Percentiles rank a stretch among this genome's conserved stretches.
Conservation (phyloP, 352 stramenopile genomes). For the Phytophthora pluvialis region DNA sequence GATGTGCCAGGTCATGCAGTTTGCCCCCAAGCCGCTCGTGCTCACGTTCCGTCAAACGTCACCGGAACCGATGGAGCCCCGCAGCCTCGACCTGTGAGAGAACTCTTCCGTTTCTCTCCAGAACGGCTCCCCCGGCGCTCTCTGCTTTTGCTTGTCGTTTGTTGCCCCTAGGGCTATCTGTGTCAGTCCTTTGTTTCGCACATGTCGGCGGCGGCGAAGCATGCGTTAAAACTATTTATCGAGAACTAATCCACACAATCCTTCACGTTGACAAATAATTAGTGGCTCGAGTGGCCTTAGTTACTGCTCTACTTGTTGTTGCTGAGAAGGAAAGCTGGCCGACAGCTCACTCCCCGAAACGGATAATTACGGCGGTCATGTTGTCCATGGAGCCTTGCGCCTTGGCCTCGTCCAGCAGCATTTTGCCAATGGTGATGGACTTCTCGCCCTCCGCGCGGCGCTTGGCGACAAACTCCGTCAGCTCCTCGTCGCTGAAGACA, state of each 20-base stretch:
- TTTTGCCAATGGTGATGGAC: constrained; percentile 63
- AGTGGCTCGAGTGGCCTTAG: constrained; percentile 30
- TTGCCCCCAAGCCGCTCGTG: constrained; percentile 69
- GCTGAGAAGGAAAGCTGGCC: neutral
- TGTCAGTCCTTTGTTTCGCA: constrained; percentile 6
- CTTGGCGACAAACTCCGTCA: constrained; percentile 66
- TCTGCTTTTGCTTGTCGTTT: constrained; percentile 2
- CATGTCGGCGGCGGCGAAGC: neutral
- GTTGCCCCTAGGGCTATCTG: constrained; percentile 3
- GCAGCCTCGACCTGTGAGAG: constrained; percentile 59
- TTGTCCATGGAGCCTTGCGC: constrained; percentile 78
- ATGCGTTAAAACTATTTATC: constrained; percentile 25
- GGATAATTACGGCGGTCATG: constrained; percentile 82
- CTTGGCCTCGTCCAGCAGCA: constrained; percentile 75
- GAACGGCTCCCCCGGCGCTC: neutral
- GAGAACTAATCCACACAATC: constrained; percentile 5
- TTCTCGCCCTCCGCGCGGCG: constrained; percentile 54
- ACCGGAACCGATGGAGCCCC: constrained; percentile 32
- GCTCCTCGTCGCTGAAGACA: constrained; percentile 73
- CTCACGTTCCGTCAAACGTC: constrained; percentile 64
- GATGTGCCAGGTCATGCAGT: constrained; percentile 65
- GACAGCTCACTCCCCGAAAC: constrained; percentile 51
- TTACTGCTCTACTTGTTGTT: constrained; percentile 38
- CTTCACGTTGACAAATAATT: constrained; percentile 34
- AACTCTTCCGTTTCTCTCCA: neutral